These are phyloP conservation scores for Angomonas desouzai DNA, from an alignment of 208 protist species.

Conservation along the genomic window DNA sequence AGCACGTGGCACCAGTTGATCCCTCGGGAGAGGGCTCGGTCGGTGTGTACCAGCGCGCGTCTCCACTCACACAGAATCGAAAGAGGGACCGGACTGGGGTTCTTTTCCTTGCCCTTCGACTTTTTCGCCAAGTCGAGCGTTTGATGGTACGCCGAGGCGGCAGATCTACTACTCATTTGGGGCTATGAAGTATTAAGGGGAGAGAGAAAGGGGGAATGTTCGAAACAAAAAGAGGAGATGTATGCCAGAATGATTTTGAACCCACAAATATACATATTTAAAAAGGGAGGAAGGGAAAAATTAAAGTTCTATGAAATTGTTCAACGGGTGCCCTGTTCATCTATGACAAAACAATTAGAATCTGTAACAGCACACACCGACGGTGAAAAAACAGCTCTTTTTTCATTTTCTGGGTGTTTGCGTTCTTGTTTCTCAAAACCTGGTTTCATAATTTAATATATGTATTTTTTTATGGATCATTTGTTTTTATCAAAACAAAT, in stretches of 20 bases:
- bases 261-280: too few species aligned
- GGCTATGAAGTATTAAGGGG: not conserved
- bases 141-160: not conserved
- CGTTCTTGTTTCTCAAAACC: too few species aligned
- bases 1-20: not conserved
- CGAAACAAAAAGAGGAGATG: not conserved
- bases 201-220: not conserved
- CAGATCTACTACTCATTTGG: not conserved
- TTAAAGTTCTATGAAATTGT: not conserved
- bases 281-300: too few species aligned
- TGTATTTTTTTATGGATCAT: too few species aligned
- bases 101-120: not conserved
- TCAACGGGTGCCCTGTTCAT: not conserved
- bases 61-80: not conserved
- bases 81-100: not conserved
- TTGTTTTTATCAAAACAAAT: constrained; percentile 78
- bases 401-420: too few species aligned
- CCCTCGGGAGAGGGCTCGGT: not conserved
- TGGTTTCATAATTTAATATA: too few species aligned
- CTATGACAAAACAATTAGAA: not conserved
- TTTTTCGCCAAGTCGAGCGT: not conserved
- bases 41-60: not conserved
- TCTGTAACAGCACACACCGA: constrained; percentile 1
- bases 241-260: too few species aligned
- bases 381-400: too few species aligned